Percentiles rank a stretch among this genome's conserved stretches.
phyloP scores from a whole-genome alignment of 2,329 filamentous ascomycete genomes.

The Teratosphaeria gauchensis region DNA sequence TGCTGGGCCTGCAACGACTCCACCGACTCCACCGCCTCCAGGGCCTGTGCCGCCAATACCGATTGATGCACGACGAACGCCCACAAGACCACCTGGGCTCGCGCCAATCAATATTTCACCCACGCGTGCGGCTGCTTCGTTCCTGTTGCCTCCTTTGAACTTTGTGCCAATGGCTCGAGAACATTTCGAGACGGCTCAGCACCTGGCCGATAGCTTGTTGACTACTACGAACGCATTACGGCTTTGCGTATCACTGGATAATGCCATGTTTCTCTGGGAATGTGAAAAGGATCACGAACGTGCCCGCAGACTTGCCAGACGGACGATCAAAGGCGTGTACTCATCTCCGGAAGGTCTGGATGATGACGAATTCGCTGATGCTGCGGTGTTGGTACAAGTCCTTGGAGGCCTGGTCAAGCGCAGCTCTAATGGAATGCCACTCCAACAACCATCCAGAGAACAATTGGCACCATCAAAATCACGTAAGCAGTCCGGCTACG shows the following conservation, averaged over 20 bases:
- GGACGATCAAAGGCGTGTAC: slow-evolving; percentile 83
- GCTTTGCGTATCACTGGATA: slow-evolving; percentile 83
- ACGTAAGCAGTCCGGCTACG: neutral
- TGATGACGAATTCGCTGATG: slow-evolving; percentile 89
- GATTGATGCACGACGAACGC: slow-evolving; percentile 20
- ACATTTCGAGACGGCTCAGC: slow-evolving; percentile 69
- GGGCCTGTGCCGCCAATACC: slow-evolving; percentile 18
- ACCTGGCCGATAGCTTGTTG: slow-evolving; percentile 63
- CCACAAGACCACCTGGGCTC: slow-evolving; percentile 34
- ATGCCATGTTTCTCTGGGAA: slow-evolving; percentile 86
- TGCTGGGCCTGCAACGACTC: slow-evolving; percentile 32
- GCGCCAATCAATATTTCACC: slow-evolving; percentile 20
- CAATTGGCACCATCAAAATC: neutral
- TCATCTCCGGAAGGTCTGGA: slow-evolving; percentile 86
- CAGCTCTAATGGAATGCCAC: slow-evolving; percentile 34
- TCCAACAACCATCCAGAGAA: slow-evolving; percentile 11
- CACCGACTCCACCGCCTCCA: slow-evolving; percentile 34
- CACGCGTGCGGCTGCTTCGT: slow-evolving; percentile 47
- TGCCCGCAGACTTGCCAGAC: slow-evolving; percentile 66
- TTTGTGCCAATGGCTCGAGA: slow-evolving; percentile 74
- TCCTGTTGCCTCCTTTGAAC: slow-evolving; percentile 68
- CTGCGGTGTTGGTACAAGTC: slow-evolving; percentile 76
- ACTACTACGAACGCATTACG: slow-evolving; percentile 85
- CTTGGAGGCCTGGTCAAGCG: slow-evolving; percentile 83
- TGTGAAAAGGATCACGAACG: slow-evolving; percentile 73